Conservation (phyloP, 306 rosid genomes). For the Nissolia schottii region DNA sequence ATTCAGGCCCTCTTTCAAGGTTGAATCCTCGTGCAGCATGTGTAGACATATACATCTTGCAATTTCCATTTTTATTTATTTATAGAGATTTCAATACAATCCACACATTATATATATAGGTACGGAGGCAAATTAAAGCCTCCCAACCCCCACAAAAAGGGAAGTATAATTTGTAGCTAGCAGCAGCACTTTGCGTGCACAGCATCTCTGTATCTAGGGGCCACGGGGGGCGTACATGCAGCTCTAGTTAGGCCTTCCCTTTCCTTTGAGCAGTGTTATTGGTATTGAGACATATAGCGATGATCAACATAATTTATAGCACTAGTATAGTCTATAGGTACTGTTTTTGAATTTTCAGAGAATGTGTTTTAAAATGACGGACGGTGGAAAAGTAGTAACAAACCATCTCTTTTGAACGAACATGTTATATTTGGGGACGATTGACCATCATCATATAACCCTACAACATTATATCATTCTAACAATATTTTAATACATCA, state of each 20-base stretch:
- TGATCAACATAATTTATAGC: not conserved
- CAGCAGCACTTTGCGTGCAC: not conserved
- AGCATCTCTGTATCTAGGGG: not conserved
- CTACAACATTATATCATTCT: no score
- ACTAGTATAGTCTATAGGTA: not conserved
- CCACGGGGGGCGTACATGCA: not conserved
- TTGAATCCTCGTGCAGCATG: not conserved
- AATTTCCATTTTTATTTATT: not conserved
- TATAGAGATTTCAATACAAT: not conserved
- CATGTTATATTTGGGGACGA: no score
- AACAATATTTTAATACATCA: no score
- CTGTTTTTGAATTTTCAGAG: no score
- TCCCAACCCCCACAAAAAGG: not conserved
- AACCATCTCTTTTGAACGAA: no score
- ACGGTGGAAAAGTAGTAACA: no score
- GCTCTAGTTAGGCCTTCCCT: no score
- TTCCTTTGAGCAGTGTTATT: not conserved
- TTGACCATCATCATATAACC: no score
- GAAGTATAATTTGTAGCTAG: not conserved
- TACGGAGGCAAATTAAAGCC: not conserved
- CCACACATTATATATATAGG: not conserved
- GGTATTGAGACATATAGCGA: not conserved
- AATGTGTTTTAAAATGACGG: no score
- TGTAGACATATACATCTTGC: not conserved
- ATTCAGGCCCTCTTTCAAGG: not conserved